Conservation (phyloP, 768 basidiomycete genomes). For the Chlorophyllum brunneum region DNA sequence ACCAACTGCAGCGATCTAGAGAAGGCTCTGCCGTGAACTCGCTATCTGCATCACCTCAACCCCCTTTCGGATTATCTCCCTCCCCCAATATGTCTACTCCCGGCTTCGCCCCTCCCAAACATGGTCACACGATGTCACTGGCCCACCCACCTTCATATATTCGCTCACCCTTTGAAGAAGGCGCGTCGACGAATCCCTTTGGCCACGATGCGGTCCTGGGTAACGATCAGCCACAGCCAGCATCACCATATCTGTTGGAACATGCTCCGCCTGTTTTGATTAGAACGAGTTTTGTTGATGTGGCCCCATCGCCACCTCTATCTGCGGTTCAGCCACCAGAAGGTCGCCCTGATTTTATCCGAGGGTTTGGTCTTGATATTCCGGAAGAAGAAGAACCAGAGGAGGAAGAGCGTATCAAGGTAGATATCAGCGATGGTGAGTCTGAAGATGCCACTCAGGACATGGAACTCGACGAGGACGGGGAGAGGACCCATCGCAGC, state of each 20-base stretch:
- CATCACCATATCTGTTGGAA: constrained; percentile 19
- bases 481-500: constrained; percentile 22
- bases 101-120: constrained; percentile 35
- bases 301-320: constrained; percentile 25
- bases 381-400: constrained; percentile 71
- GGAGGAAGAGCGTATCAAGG: constrained; percentile 33
- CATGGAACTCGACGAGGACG: constrained; percentile 34
- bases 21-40: constrained; percentile 47
- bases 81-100: constrained; percentile 38
- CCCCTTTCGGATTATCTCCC: constrained; percentile 40
- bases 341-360: constrained; percentile 66
- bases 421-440: constrained; percentile 41
- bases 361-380: constrained; percentile 79
- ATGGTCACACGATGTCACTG: constrained; percentile 74
- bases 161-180: constrained; percentile 27
- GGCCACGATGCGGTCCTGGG: constrained; percentile 53
- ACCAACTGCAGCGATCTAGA: constrained; percentile 78
- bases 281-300: background rate
- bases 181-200: constrained; percentile 57
- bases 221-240: constrained; percentile 24
- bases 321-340: constrained; percentile 40
- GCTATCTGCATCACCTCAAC: constrained; percentile 62
- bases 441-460: constrained; percentile 30
- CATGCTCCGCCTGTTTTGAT: constrained; percentile 2
- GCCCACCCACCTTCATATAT: constrained; percentile 51